These are phyloP conservation scores for Clarireedia sp. DNA, from an alignment of 2,329 filamentous ascomycete species.

Conservation along the genomic window DNA sequence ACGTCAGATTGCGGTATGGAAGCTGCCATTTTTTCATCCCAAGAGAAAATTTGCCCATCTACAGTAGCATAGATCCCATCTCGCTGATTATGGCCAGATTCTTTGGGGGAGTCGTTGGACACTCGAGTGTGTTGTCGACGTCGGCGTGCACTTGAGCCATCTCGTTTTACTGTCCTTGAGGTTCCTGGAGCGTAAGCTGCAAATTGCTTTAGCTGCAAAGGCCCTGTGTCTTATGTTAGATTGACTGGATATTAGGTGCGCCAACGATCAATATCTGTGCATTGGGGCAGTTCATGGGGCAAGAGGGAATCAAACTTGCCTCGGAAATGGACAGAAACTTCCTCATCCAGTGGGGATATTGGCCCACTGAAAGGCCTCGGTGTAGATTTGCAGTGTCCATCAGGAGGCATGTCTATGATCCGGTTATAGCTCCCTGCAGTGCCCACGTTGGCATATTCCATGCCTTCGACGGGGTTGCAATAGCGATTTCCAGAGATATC, in stretches of 20 bases:
- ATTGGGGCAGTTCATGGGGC: background rate
- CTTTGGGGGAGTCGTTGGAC: background rate
- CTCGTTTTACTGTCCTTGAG: constrained; percentile 29
- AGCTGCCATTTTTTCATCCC: constrained; percentile 17
- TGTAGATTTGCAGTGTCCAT: constrained; percentile 46
- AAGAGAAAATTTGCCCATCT: constrained; percentile 20
- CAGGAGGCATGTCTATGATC: constrained; percentile 50
- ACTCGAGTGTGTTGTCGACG: constrained; percentile 11
- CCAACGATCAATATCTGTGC: too few relatives aligned
- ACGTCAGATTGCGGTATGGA: background rate
- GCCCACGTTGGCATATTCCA: constrained; percentile 59
- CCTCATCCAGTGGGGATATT: constrained; percentile 60
- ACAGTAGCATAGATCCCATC: constrained; percentile 30
- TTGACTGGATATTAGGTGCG: background rate
- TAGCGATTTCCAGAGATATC: constrained; percentile 48
- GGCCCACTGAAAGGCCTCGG: constrained; percentile 49
- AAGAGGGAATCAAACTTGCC: background rate
- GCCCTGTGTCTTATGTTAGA: constrained; percentile 37
- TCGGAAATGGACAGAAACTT: constrained; percentile 39
- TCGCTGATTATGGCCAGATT: constrained; percentile 29
- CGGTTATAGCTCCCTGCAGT: constrained; percentile 55
- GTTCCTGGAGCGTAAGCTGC: constrained; percentile 56
- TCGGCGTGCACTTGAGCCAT: constrained; percentile 24
- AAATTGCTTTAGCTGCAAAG: constrained; percentile 57
- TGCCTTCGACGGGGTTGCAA: constrained; percentile 55